phyloP scores from a whole-genome alignment of 2,329 filamentous ascomycete genomes.

The Acrocalymma vagum region DNA sequence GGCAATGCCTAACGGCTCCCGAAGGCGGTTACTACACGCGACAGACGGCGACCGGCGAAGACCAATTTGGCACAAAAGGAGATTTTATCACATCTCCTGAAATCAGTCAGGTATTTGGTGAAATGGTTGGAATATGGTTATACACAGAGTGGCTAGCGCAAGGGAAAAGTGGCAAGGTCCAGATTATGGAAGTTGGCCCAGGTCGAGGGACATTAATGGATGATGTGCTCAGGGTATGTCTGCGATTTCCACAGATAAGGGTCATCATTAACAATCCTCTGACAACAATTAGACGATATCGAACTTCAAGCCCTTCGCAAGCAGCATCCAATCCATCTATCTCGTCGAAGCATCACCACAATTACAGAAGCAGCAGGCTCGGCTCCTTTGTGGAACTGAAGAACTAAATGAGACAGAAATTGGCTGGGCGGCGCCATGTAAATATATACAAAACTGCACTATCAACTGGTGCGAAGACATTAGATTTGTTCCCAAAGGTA shows the following conservation, averaged over 20 bases:
- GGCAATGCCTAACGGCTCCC: conserved; percentile 94
- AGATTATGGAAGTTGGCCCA: conserved; percentile 93
- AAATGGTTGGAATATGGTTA: conserved; percentile 93
- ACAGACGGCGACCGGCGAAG: conserved; percentile 69
- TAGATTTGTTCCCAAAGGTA: conserved; percentile 78
- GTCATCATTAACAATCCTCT: no score
- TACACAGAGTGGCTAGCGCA: conserved; percentile 97
- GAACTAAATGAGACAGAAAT: conserved; percentile 74
- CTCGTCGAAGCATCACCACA: conserved; percentile 92
- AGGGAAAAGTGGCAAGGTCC: conserved; percentile 76
- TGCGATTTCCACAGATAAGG: background rate
- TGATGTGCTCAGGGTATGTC: conserved; percentile 84
- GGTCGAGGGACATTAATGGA: conserved; percentile 97
- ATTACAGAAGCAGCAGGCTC: conserved; percentile 79
- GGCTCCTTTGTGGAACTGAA: conserved; percentile 79
- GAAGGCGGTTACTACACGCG: conserved; percentile 93
- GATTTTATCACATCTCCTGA: conserved; percentile 98
- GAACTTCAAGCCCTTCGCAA: conserved; percentile 80
- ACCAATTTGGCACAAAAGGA: conserved; percentile 91
- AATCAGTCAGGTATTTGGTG: conserved; percentile 96
- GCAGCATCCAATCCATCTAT: conserved; percentile 85
- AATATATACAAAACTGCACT: conserved; percentile 73
- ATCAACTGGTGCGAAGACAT: conserved; percentile 92
- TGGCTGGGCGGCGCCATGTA: conserved; percentile 78
- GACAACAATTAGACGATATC: conserved; percentile 72